phyloP scores from a whole-genome alignment of 257 asterid species.

The Eustoma russellianum region DNA sequence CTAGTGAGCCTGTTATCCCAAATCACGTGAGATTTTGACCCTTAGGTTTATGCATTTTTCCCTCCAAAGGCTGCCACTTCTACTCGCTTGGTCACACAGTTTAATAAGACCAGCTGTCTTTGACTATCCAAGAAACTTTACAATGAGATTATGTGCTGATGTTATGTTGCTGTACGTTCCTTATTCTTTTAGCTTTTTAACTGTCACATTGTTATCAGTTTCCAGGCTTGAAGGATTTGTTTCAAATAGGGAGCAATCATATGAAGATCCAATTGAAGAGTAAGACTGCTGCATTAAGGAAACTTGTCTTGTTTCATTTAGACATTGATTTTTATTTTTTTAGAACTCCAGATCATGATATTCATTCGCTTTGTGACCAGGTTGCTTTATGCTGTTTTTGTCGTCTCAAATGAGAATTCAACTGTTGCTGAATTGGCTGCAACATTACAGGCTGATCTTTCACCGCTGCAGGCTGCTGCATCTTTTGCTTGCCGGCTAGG shows the following conservation, averaged over 20 bases:
- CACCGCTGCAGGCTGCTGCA: conserved; percentile 98
- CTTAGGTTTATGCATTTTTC: no score
- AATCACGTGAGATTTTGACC: no score
- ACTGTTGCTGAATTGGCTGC: conserved; percentile 91
- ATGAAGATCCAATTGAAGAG: conserved; percentile 99
- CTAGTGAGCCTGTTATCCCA: no score
- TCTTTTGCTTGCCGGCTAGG: conserved; percentile 98
- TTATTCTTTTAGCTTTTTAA: conserved; percentile 14
- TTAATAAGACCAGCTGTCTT: no score
- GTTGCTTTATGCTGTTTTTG: conserved; percentile 99
- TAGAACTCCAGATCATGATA: conserved; percentile 18
- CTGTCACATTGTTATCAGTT: conserved; percentile 50
- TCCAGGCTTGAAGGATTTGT: conserved; percentile 99
- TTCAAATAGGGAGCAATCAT: conserved; percentile 95
- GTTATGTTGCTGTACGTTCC: no score
- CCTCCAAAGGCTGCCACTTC: no score
- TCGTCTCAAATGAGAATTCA: conserved; percentile 95
- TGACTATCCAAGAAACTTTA: no score
- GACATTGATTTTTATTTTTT: conserved; percentile 10
- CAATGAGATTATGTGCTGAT: no score
- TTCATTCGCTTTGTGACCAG: conserved; percentile 34
- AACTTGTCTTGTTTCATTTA: conserved; percentile 14
- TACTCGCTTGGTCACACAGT: no score
- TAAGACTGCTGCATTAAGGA: conserved; percentile 30
- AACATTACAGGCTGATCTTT: conserved; percentile 92